Evolutionary conservation across 129 eudicot species (phyloP).

Genomic region (Tagetes patula): DNA sequence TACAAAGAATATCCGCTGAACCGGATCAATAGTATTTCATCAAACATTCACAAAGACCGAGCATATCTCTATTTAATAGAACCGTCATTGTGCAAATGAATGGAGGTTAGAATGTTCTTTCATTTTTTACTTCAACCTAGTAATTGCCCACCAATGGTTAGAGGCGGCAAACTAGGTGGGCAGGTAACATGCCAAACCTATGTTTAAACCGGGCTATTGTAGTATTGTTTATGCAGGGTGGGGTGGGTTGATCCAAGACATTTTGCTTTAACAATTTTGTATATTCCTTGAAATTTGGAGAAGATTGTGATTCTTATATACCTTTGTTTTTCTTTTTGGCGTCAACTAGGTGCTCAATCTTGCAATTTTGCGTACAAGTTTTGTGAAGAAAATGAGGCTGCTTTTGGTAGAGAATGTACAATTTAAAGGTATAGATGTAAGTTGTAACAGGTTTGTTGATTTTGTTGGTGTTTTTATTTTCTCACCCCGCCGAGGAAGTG

Average conservation of each 20-base stretch:
- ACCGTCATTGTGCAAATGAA: conserved; percentile 18
- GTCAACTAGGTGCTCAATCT: conserved; percentile 24
- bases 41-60: conserved; percentile 23
- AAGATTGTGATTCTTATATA: background rate
- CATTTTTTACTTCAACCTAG: background rate
- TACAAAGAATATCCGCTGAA: conserved; percentile 55
- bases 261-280: background rate
- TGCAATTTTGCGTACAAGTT: conserved; percentile 24
- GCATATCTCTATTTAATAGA: conserved; percentile 4
- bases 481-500: conserved; percentile 12
- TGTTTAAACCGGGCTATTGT: no score
- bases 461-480: conserved; percentile 25
- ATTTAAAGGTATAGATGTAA: conserved; percentile 30
- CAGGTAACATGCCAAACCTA: no score
- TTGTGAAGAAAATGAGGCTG: conserved; percentile 34
- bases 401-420: conserved; percentile 23
- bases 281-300: background rate
- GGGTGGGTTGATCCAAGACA: background rate
- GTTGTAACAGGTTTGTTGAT: conserved; percentile 29
- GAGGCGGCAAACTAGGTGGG: background rate
- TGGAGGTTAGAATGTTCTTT: conserved; percentile 15
- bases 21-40: conserved; percentile 36
- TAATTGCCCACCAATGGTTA: background rate
- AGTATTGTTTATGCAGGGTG: background rate
- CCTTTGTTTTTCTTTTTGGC: background rate